These are phyloP conservation scores for Circinella umbellata DNA, from an alignment of 371 early-diverging fungal genomes.

Conservation along the genomic window DNA sequence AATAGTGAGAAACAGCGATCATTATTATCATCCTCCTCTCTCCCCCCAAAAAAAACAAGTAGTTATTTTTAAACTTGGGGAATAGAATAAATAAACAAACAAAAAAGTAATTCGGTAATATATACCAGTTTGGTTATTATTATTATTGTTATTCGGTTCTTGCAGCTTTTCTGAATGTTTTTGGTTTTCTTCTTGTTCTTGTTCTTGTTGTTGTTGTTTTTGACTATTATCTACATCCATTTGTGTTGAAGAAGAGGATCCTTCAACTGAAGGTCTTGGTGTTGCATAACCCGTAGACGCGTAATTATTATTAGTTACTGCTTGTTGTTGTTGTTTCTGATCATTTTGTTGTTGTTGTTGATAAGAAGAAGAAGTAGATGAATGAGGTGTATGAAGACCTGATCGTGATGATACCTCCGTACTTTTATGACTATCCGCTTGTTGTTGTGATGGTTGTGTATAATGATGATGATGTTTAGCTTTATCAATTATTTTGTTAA, in stretches of 20 bases:
- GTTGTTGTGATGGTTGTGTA: neutral
- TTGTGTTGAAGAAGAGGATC: neutral
- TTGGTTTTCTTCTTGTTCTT: no score
- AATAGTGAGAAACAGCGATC: neutral
- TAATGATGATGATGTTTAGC: conserved; percentile 27
- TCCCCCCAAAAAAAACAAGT: no score
- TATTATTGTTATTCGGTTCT: no score
- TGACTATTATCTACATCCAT: conserved; percentile 14
- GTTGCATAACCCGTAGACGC: conserved; percentile 20
- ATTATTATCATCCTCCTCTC: no score
- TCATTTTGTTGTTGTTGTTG: conserved; percentile 13
- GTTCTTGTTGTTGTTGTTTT: neutral
- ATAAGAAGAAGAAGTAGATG: conserved; percentile 13
- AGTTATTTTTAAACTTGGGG: neutral
- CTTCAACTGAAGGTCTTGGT: conserved; percentile 20
- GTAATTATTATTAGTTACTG: conserved; percentile 9
- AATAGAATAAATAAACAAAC: no score
- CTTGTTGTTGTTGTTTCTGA: conserved; percentile 9
- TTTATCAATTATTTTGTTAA: conserved; percentile 33
- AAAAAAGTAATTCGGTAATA: no score
- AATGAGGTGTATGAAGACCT: conserved; percentile 20
- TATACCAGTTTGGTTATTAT: no score
- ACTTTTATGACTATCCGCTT: neutral
- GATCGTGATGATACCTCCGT: neutral
- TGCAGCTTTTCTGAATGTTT: no score